Conservation (phyloP, 371 early-diverging fungal genomes). For the Zancudomyces culisetae region DNA sequence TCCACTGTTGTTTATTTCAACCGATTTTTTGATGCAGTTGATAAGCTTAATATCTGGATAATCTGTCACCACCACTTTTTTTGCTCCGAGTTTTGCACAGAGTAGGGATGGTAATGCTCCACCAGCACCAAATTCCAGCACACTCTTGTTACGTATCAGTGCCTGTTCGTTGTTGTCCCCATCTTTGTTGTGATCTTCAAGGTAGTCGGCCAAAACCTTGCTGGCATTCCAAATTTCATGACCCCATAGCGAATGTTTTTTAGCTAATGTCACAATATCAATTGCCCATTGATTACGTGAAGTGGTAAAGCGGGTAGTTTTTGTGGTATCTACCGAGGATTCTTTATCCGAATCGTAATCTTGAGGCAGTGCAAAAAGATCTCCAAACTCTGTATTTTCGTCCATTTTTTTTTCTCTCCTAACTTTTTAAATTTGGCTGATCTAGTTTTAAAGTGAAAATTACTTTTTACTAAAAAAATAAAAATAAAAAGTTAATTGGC, state of each 20-base stretch:
- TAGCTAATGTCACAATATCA: slow-evolving; percentile 52
- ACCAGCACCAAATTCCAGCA: slow-evolving; percentile 82
- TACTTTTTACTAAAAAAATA: too few species aligned
- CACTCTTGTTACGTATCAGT: slow-evolving; percentile 35
- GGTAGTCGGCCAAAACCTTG: slow-evolving; percentile 50
- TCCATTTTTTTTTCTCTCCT: too few species aligned
- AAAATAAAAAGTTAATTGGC: too few species aligned
- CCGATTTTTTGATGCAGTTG: slow-evolving; percentile 52
- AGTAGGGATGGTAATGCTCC: slow-evolving; percentile 73
- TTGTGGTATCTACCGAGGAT: too few species aligned
- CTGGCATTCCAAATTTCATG: slow-evolving; percentile 86
- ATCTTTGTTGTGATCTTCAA: slow-evolving; percentile 38
- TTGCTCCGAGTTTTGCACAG: slow-evolving; percentile 49
- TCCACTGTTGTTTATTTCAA: slow-evolving; percentile 22
- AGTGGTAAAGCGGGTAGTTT: too few species aligned
- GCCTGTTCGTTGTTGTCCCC: too few species aligned
- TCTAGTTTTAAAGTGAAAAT: too few species aligned
- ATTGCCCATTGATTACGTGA: too few species aligned
- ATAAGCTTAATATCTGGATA: slow-evolving; percentile 71
- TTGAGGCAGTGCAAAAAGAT: too few species aligned
- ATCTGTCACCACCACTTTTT: slow-evolving; percentile 58
- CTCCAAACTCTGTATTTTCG: too few species aligned
- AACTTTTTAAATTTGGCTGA: too few species aligned
- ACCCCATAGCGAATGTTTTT: slow-evolving; percentile 71
- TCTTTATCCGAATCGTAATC: too few species aligned